These are phyloP conservation scores for Eugenia klotzschiana DNA, from an alignment of 441 rosid genomes.

Conservation along the genomic window DNA sequence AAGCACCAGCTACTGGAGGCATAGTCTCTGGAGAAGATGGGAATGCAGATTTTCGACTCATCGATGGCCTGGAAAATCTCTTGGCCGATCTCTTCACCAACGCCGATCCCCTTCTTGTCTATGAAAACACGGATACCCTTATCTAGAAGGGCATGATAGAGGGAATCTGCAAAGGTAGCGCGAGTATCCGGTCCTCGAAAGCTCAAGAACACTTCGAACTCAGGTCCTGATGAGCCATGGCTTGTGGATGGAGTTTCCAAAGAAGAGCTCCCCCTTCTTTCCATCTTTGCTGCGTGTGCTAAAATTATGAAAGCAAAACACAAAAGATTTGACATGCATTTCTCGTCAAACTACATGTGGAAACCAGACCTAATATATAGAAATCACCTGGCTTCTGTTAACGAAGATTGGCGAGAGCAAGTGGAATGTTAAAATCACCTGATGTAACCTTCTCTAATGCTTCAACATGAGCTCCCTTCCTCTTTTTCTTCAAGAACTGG, in stretches of 20 bases:
- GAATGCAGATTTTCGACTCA: neutral
- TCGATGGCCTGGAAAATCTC: neutral
- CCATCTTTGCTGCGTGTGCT: too few species aligned
- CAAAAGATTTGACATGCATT: too few species aligned
- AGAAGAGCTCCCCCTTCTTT: too few species aligned
- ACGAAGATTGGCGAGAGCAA: neutral
- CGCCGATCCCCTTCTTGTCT: neutral
- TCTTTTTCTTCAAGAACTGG: neutral
- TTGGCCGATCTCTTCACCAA: neutral
- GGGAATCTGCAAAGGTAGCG: neutral
- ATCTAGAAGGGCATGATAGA: neutral
- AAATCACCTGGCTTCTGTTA: neutral
- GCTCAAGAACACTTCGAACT: neutral
- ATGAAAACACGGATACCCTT: neutral
- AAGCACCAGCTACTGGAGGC: neutral
- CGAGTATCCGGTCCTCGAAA: neutral
- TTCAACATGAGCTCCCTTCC: slow-evolving; percentile 1
- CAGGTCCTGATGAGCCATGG: neutral
- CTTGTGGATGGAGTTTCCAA: neutral
- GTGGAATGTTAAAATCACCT: slow-evolving; percentile 1
- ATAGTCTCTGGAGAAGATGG: neutral
- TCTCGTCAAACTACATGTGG: too few species aligned
- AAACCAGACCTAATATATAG: too few species aligned
- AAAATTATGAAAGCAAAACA: too few species aligned
- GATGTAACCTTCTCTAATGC: slow-evolving; percentile 4